Base-by-base conservation (phyloP, 306 rosid species). In the Pterocarpus santalinus region DNA sequence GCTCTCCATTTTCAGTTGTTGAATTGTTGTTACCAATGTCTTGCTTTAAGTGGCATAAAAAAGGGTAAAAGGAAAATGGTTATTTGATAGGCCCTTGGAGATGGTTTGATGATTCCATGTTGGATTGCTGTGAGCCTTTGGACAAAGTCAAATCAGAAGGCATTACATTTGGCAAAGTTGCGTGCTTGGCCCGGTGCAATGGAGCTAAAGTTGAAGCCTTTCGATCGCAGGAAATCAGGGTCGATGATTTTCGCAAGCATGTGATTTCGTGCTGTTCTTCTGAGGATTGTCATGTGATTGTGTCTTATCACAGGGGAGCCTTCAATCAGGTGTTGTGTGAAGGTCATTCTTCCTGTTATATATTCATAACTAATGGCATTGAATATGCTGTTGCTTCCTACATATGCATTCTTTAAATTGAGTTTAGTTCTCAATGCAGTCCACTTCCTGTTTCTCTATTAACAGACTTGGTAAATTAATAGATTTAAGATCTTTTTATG, bases 31-130 rank as follows among this genome's bases (percentile, higher is more conserved):
- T 43, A 7, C 41, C 16, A 51, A 51, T 51, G 16, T 51, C 16
- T 30, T 46, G 1, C 61, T n/a, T 16, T n/a, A 7, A 55, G 14
- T 44, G 38, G 56, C 17, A 2, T 55, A 34, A 51, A 47, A 71
- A 36, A 22, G 51, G 32, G 35, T 17, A 53, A 58, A 43, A 74
- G 5, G 7, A 11, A 38, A 5, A 33, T 41, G 10, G 5, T 71
- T 47, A 5, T 57, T 44, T 80, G 38, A 77, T 72, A 95, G 99
- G 98, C 11, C 99, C 97, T 12, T 95, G 99, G 98, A 88, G 99
- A 65, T 95, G 99, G 99, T 95, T 93, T 85, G 99, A 93, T 75
- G 99, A 95, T 82, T 82, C 93, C 7, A 93, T 95, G 98, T 83
- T 95, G 67, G 99, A 95, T 85, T 95, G 99, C 56, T 95, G 99